These are phyloP conservation scores for Dryadomyces quercus-mongolicae DNA, from an alignment of 2,329 filamentous ascomycete genomes.

Conservation along the genomic window DNA sequence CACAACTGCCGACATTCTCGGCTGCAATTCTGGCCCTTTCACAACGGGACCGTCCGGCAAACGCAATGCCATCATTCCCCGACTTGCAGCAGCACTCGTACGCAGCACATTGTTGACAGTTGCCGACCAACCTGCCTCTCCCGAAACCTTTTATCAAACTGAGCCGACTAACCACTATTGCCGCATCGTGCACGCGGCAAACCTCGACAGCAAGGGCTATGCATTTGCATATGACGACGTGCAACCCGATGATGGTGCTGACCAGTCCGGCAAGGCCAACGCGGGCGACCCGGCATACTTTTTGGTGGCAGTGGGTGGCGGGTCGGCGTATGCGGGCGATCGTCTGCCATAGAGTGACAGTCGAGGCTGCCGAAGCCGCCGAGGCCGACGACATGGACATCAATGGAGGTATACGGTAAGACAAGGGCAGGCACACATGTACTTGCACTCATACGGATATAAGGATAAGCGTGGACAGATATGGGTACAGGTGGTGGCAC, in stretches of 20 bases:
- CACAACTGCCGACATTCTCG: slow-evolving; percentile 50
- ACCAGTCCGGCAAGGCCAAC: slow-evolving; percentile 44
- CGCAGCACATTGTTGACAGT: slow-evolving; percentile 39
- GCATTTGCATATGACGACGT: slow-evolving; percentile 53
- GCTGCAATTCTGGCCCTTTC: slow-evolving; percentile 53
- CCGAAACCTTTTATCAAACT: slow-evolving; percentile 23
- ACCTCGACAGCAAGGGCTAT: slow-evolving; percentile 43
- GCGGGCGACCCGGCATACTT: slow-evolving; percentile 35
- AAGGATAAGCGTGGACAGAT: too few species aligned
- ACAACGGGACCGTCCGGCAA: slow-evolving; percentile 25
- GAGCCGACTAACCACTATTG: slow-evolving; percentile 45
- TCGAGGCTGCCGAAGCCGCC: neutral
- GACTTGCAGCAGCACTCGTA: slow-evolving; percentile 36
- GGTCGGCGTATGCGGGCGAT: slow-evolving; percentile 16
- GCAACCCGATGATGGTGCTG: slow-evolving; percentile 32
- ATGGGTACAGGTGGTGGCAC: too few species aligned
- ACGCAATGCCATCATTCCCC: slow-evolving; percentile 33
- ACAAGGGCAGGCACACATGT: too few species aligned
- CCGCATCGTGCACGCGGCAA: slow-evolving; percentile 41
- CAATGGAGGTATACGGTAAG: too few species aligned
- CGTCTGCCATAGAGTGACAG: slow-evolving; percentile 3
- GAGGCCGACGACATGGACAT: too few species aligned
- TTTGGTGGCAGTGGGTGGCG: slow-evolving; percentile 38
- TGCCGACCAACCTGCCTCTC: slow-evolving; percentile 14
- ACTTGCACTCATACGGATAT: too few species aligned